Base-by-base conservation (phyloP, 2,329 filamentous ascomycete genomes). In the Colletotrichum kahawae region DNA sequence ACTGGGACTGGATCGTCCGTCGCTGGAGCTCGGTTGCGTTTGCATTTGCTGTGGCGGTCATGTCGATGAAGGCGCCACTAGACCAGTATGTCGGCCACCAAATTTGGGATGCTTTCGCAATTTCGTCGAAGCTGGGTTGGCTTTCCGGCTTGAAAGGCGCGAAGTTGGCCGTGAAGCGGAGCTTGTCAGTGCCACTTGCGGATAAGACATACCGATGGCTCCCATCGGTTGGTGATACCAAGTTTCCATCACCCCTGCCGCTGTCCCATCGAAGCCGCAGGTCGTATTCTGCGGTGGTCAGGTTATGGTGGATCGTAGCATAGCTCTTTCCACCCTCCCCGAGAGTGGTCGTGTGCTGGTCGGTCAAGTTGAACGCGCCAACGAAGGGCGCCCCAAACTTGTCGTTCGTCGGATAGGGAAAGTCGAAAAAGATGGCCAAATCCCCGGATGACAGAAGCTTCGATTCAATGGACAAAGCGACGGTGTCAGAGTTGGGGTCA, bases 331-430 rank as follows among this genome's bases (percentile, higher is more conserved):
- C 63, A 14, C 78, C 80, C 5, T 71, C 75, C 13, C 78, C 75
- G 2, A 89, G 77, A 0, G 72, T 79, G 0, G 88, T 89, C 4
- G 79, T 83, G 76, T 90, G 88, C 16, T 84, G 84, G 7, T 80
- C 80, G 1, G 87, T 87, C 7, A 84, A 85, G 78, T 89, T 88
- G 81, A 87, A 89, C 6, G 88, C 79, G 2, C 89, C 89, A 2
- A 91, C 88, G 75, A 87, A 90, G 1, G 89, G 88, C 3, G 87
- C 88, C 48, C 90, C 88, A 71, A 90, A 90, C 77, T 90, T 90
- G 77, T 88, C 87, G 31, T 80, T 79, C 18, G 84, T 87, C 24
- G 88, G 83, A 68, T 88, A 87, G 4, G 89, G 88, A 70, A 89
- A 90, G 69, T 90, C 88, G 70, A 90, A 85, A 77, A 89, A 89